Evolutionary conservation across 2,329 filamentous ascomycete genomes (phyloP), one percentile per base, ranked within the genome.

Genomic region (Penicillium sp.): DNA sequence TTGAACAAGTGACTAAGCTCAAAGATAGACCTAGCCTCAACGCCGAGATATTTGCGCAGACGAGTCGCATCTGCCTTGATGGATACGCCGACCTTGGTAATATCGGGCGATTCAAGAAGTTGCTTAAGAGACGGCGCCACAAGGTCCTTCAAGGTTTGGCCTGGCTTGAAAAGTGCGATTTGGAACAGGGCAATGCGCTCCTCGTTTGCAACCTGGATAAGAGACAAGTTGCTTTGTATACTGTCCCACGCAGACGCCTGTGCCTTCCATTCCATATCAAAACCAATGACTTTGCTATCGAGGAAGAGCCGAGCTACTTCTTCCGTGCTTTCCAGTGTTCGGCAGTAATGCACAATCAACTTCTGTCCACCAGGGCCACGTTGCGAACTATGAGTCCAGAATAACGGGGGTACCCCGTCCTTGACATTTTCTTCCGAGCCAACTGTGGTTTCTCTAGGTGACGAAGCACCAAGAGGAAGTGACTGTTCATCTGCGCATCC

Each of bases 1-100:
- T 86, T 90, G 73, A 93, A 88, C 24, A 96, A 75, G 69, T 96
- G 89, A 70, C 90, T 93, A 8, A 96, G 80, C 74, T 97, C 93
- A 59, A 96, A 84, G 4, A 90, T 77, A 0, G 90, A 90, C 49
- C 79, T 82, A 1, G 86, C 79, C 0, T 88, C 71, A 26, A 96
- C 80, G 0, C 75, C 78, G 3, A 96, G 80, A 60, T 79, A 84
- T n/a, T 84, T 88, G 27, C 78, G 80, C 13, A 97, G 68, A 29
- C 91, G 85, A 2, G 84, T 88, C 57, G 83, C 84, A 62, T 91
- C 91, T 37, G 83, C 88, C 64, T 84, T 83, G 63, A 97, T 89
- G 52, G 82, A 80, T 3, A 96, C 91, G 11, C 93, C 93, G 2
- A 84, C 80, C 72, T 97, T 97, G 39, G 83, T 83, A 56, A 96